A percentile compares a stretch with the other conserved stretches of the same genome.
Evolutionary conservation across 345 rosid genomes (phyloP).

Genomic region (Salix viminalis): DNA sequence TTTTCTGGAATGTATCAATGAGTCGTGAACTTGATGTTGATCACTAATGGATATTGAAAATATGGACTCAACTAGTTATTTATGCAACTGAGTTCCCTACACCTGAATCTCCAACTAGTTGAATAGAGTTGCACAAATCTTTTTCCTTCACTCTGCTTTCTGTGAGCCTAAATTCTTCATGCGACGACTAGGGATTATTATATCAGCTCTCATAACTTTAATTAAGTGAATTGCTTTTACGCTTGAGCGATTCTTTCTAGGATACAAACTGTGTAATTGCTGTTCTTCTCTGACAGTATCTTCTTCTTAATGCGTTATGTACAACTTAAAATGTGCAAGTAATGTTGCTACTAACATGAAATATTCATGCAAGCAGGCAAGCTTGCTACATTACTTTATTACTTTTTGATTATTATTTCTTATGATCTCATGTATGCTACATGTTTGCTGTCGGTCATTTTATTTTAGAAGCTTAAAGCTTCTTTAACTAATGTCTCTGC

Average conservation of each 20-base stretch:
- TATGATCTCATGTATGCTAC: background rate
- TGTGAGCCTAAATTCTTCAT: background rate
- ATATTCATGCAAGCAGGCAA: background rate
- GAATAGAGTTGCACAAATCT: background rate
- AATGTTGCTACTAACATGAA: background rate
- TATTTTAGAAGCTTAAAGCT: background rate
- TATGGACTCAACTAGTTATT: background rate
- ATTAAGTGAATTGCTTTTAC: background rate
- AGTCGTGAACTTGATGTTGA: background rate
- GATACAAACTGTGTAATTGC: background rate
- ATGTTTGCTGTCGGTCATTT: background rate
- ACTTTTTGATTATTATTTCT: background rate
- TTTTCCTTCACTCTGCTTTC: background rate
- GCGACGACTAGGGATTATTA: background rate
- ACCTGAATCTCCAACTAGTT: background rate
- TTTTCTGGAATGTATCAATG: background rate
- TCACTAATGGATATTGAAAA: background rate
- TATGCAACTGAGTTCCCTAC: background rate
- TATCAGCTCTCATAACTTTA: background rate
- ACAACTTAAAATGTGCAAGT: background rate
- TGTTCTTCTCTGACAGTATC: background rate
- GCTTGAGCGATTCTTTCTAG: background rate
- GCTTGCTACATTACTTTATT: background rate
- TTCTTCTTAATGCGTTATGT: background rate
- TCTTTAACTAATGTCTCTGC: background rate